Base-by-base conservation (phyloP, 257 asterid genomes). In the Fraxinus pennsylvanica region DNA sequence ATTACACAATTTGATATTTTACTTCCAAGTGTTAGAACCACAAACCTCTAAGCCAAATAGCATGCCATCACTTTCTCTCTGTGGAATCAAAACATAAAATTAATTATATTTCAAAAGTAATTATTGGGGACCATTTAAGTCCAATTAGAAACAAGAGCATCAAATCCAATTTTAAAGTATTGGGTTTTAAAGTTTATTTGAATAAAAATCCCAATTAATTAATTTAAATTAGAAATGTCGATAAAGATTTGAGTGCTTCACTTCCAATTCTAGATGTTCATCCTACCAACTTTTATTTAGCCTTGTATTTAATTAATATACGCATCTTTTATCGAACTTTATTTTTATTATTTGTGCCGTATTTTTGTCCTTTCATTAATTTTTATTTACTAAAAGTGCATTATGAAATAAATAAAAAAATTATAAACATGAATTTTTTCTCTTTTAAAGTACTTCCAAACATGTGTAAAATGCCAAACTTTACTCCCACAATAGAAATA, bases 121-220 rank as follows among this genome's bases (percentile, higher is more conserved):
- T 13, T 13, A 2, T 30, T 43, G 9, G 43, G 59, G 69, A 68
- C 75, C 76, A 45, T 19, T 5, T 69, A 59, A 35, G 27, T 57
- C 66, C 66, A 19, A 57, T 67, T 70, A 35, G 39, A 81, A 71
- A 74, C 30, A 68, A 66, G 73, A 74, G 79, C 69, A 52, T 69
- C 76, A 75, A 74, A 52, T 33, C 47, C 52, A 74, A 38, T 65
- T 17, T 69, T 74, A 38, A 74, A 63, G 17, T 50, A 35, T 50
- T 4, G 21, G 38, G 6, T 21, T 68, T 29, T 29, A 70, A 73
- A 30, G n/a, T 43, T 17, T 25, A 2, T 30, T 30, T 30, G 33
- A 30, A 30, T 30, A 30, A 30, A 30, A 30, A 30, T 30, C 33
- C 3, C 33, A 74, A 74, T 75, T 36, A 61, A 35, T 75, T 35